Evolutionary conservation across 2,329 filamentous ascomycete species (phyloP).

Genomic region (Neofusicoccum parvum): DNA sequence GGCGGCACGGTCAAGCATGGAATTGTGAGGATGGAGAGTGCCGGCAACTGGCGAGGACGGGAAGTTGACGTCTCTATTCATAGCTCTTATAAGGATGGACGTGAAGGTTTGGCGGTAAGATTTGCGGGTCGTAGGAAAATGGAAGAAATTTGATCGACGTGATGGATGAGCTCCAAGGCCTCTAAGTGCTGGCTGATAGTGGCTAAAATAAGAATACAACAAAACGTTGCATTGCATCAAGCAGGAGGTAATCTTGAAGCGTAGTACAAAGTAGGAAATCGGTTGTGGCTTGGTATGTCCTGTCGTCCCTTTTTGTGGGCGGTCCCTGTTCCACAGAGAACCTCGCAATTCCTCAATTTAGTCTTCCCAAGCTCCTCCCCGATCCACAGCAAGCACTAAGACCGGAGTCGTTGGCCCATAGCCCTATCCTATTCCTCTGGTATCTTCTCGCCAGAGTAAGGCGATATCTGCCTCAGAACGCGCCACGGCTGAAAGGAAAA

Average conservation of each 20-base stretch:
- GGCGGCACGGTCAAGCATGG: neutral
- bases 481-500: neutral
- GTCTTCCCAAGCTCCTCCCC: neutral
- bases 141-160: too few relatives aligned
- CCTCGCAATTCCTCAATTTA: neutral
- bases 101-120: too few relatives aligned
- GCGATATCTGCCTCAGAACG: neutral
- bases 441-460: too few relatives aligned
- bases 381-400: neutral
- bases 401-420: too few relatives aligned
- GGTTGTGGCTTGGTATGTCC: neutral
- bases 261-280: neutral
- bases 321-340: neutral
- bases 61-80: neutral
- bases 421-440: too few relatives aligned
- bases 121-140: neutral
- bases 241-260: neutral
- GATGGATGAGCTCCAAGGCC: neutral
- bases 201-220: slow-evolving; percentile 2
- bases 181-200: neutral
- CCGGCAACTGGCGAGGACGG: too few relatives aligned
- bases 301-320: neutral
- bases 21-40: too few relatives aligned
- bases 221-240: neutral
- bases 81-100: neutral